Evolutionary conservation across 1,284 basidiomycete species (phyloP).

Genomic region (Kalmanozyma brasiliensis): DNA sequence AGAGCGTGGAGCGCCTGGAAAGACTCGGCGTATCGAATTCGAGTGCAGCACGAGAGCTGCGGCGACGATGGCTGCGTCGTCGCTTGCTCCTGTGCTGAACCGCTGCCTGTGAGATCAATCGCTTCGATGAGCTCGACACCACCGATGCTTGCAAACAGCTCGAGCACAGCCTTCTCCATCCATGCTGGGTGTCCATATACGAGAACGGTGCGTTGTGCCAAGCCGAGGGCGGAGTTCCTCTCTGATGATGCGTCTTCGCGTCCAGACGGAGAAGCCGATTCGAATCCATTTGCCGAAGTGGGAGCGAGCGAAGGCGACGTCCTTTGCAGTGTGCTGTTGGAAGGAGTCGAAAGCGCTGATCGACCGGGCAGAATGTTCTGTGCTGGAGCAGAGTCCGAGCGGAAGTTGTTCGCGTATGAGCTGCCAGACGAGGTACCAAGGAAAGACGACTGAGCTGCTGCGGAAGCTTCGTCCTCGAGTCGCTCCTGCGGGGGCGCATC

Average conservation of each 20-base stretch:
- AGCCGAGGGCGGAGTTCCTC: constrained; percentile 23
- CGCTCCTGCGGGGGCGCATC: constrained; percentile 47
- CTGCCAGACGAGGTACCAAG: constrained; percentile 10
- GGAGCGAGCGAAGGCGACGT: constrained; percentile 20
- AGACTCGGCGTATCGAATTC: constrained; percentile 45
- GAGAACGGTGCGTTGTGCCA: constrained; percentile 51
- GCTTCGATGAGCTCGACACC: constrained; percentile 49
- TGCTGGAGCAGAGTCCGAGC: constrained; percentile 12
- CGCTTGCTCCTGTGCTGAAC: constrained; percentile 40
- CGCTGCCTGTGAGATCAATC: constrained; percentile 46
- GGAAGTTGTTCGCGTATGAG: constrained; percentile 14
- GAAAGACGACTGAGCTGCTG: constrained; percentile 20
- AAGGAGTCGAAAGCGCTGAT: constrained; percentile 11
- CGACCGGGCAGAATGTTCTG: constrained; percentile 19
- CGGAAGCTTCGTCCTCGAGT: constrained; percentile 43
- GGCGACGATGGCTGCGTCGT: constrained; percentile 26
- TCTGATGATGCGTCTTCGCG: constrained; percentile 7
- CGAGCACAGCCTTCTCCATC: constrained; percentile 52
- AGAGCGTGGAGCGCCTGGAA: constrained; percentile 57
- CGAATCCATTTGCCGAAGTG: constrained; percentile 1
- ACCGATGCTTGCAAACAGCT: constrained; percentile 50
- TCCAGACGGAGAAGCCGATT: constrained; percentile 6
- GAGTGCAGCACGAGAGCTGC: constrained; percentile 34
- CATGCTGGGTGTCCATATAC: constrained; percentile 52
- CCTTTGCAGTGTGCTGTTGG: constrained; percentile 10